Evolutionary conservation across 2,329 filamentous ascomycete genomes (phyloP).

Genomic region (Calonectria pauciramosa): DNA sequence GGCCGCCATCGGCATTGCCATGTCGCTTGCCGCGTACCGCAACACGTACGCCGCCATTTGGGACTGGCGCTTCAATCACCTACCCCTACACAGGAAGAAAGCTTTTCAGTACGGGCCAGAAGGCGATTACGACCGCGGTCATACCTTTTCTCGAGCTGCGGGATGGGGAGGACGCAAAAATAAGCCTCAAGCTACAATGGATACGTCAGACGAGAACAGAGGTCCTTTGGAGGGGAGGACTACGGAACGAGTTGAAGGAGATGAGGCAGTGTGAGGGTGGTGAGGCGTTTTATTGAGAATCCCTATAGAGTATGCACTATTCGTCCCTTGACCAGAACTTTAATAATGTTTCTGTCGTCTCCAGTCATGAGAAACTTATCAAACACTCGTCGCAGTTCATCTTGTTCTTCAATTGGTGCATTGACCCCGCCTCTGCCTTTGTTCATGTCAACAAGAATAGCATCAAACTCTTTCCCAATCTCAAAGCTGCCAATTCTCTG

Average conservation of each 20-base stretch:
- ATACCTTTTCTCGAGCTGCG: conserved; percentile 42
- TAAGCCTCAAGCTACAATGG: background rate
- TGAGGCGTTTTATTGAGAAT: background rate
- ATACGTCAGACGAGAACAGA: conserved; percentile 25
- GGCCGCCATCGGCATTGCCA: conserved; percentile 71
- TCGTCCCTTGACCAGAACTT: conserved; percentile 67
- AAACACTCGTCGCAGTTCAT: conserved; percentile 62
- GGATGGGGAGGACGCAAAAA: conserved; percentile 46
- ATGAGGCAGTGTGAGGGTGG: conserved; percentile 33
- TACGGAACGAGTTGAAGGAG: conserved; percentile 26
- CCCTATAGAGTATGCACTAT: conserved; percentile 35
- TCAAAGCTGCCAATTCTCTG: conserved; percentile 69
- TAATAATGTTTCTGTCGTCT: conserved; percentile 71
- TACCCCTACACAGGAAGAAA: conserved; percentile 66
- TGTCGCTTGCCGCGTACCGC: conserved; percentile 74
- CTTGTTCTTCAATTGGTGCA: conserved; percentile 65
- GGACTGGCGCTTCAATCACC: conserved; percentile 78
- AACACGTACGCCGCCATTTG: conserved; percentile 77
- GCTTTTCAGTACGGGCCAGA: conserved; percentile 49
- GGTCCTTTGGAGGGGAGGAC: conserved; percentile 21
- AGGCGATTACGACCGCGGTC: conserved; percentile 29
- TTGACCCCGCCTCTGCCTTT: conserved; percentile 56
- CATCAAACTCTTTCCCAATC: conserved; percentile 74
- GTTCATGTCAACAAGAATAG: conserved; percentile 61
- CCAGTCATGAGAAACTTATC: conserved; percentile 77